Conservation (phyloP, 1,284 basidiomycete species). For the Ustilago shanxiensis region DNA sequence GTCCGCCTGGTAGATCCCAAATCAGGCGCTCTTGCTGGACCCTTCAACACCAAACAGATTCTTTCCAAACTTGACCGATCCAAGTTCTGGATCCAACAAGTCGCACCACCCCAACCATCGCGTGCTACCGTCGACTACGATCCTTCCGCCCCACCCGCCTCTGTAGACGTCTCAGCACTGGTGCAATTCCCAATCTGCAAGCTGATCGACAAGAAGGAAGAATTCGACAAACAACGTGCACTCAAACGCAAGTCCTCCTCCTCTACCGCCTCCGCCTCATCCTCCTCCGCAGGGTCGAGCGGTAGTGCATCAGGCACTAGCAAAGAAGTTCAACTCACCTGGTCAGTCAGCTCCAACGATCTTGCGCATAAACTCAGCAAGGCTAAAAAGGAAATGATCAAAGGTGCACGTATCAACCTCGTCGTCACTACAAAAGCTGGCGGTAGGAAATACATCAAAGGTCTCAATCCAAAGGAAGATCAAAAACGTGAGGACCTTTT, state of each 20-base stretch:
- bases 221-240: conserved; percentile 58
- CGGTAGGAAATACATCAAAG: conserved; percentile 32
- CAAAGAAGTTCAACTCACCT: conserved; percentile 62
- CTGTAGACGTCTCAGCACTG: conserved; percentile 16
- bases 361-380: conserved; percentile 57
- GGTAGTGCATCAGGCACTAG: conserved; percentile 4
- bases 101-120: conserved; percentile 32
- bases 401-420: conserved; percentile 41
- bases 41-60: conserved; percentile 47
- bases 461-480: conserved; percentile 32
- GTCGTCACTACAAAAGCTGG: conserved; percentile 41
- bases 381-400: conserved; percentile 50
- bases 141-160: not conserved
- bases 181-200: conserved; percentile 68
- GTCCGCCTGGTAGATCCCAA: conserved; percentile 61
- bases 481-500: conserved; percentile 14
- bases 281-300: not conserved
- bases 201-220: conserved; percentile 71
- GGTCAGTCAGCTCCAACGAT: conserved; percentile 59
- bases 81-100: conserved; percentile 58
- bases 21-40: conserved; percentile 55
- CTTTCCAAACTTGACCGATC: conserved; percentile 57
- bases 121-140: conserved; percentile 26
- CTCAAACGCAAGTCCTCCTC: conserved; percentile 30
- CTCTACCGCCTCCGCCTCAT: not conserved